phyloP scores from a whole-genome alignment of 208 protist genomes.

The Phytomonas francai region DNA sequence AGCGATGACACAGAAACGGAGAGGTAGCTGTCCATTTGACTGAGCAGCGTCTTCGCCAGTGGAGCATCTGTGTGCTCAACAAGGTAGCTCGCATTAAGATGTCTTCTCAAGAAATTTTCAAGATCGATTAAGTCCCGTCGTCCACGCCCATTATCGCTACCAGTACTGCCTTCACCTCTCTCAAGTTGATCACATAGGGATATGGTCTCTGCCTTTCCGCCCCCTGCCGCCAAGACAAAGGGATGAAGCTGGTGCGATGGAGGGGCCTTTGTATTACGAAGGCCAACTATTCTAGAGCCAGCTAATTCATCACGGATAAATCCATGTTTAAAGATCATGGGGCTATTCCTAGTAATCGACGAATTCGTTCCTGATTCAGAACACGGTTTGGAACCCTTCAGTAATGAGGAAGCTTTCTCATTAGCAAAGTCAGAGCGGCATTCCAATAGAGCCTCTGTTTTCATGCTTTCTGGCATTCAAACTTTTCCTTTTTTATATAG shows the following conservation, averaged over 20 bases:
- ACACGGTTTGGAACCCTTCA: not conserved
- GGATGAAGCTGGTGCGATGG: not conserved
- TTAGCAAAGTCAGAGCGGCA: not conserved
- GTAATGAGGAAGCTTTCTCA: not conserved
- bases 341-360: not conserved
- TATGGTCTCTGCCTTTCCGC: not conserved
- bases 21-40: not conserved
- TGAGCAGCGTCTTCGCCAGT: not conserved
- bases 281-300: not conserved
- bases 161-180: not conserved
- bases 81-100: not conserved
- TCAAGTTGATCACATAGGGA: not conserved
- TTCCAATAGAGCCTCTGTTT: not conserved
- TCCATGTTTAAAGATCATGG: not conserved
- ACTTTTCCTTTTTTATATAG: not conserved
- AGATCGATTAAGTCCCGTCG: not conserved
- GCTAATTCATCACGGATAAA: not conserved
- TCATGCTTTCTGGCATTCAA: constrained; percentile 4
- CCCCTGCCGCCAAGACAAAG: not conserved
- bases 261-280: not conserved
- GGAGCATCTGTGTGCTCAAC: not conserved
- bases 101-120: not conserved
- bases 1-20: not conserved
- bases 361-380: not conserved
- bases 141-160: not conserved